Conservation (phyloP, 345 rosid species). For the Adansonia digitata region DNA sequence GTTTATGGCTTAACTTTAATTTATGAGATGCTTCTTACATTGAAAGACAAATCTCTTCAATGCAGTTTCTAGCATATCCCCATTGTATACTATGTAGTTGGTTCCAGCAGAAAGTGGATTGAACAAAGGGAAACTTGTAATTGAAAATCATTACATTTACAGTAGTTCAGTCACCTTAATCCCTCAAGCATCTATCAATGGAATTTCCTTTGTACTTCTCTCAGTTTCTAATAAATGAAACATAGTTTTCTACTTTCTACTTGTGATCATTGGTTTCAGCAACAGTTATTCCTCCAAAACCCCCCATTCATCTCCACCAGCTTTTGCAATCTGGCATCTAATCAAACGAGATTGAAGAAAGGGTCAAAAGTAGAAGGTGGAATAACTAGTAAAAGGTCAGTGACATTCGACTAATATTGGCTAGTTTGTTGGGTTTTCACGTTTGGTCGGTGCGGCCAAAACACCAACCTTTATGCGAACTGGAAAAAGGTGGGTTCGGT, state of each 20-base stretch:
- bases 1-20: slow-evolving; percentile 5
- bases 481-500: neutral
- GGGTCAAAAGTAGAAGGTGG: neutral
- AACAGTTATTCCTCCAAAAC: neutral
- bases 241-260: neutral
- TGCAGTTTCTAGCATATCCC: neutral
- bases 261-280: neutral
- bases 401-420: neutral
- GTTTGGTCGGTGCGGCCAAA: neutral
- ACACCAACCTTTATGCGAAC: neutral
- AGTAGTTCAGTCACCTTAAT: neutral
- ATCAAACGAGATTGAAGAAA: neutral
- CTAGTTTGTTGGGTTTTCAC: neutral
- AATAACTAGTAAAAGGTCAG: neutral
- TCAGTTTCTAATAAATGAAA: neutral
- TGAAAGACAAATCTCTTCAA: neutral
- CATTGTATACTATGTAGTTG: neutral
- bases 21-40: neutral
- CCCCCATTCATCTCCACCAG: neutral
- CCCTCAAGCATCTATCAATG: neutral
- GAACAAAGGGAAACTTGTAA: neutral
- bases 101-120: neutral
- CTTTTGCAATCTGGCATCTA: neutral
- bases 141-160: neutral
- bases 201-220: neutral